These are phyloP conservation scores for Leishmania aethiopica DNA, from an alignment of 208 protist genomes.

Conservation along the genomic window DNA sequence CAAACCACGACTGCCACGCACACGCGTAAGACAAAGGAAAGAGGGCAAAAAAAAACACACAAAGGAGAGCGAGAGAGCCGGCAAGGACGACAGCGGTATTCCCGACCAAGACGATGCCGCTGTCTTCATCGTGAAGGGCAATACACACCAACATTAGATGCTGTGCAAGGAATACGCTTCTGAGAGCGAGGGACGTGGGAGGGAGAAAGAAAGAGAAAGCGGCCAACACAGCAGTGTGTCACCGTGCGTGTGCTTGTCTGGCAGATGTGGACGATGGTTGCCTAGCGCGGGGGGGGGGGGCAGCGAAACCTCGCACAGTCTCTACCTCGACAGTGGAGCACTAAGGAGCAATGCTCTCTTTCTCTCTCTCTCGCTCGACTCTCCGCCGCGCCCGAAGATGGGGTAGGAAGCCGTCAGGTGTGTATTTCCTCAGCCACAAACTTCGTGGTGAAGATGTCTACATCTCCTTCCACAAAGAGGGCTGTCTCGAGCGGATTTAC, in stretches of 20 bases:
- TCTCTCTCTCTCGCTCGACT: neutral
- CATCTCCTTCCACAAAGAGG: constrained; percentile 63
- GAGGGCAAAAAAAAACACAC: neutral
- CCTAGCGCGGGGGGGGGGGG: neutral
- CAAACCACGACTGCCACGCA: neutral
- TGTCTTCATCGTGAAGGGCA: neutral
- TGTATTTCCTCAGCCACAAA: constrained; percentile 50
- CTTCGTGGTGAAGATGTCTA: constrained; percentile 65
- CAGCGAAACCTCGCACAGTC: neutral
- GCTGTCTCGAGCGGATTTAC: constrained; percentile 62
- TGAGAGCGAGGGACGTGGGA: neutral
- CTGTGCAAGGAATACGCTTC: neutral
- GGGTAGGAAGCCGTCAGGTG: neutral
- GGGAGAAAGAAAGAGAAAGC: neutral
- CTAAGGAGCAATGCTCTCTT: neutral
- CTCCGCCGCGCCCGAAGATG: neutral
- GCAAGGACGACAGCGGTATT: too few relatives aligned
- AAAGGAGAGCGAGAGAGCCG: neutral
- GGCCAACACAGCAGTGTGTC: neutral
- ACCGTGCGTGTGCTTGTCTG: neutral
- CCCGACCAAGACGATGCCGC: too few relatives aligned
- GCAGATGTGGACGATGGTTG: neutral
- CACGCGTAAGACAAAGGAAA: neutral
- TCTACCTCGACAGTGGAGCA: neutral
- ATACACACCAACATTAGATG: neutral